phyloP scores from a whole-genome alignment of 2,329 filamentous ascomycete species.

The Pezicula carpinea region DNA sequence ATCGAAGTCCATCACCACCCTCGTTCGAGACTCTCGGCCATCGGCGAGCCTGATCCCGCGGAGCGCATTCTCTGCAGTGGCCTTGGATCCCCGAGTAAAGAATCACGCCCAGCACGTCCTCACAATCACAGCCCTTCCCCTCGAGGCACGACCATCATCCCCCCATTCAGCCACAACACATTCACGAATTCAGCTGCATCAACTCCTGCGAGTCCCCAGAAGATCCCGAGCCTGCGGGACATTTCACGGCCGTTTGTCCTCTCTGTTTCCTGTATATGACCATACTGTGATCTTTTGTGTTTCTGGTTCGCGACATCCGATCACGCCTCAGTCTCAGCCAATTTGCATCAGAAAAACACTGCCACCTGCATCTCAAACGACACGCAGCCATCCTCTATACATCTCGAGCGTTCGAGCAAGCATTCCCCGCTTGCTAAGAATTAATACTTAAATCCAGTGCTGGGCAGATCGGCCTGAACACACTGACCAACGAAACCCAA shows the following conservation, averaged over 20 bases:
- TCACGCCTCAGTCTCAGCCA: slow-evolving; percentile 9
- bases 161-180: neutral
- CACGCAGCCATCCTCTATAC: slow-evolving; percentile 5
- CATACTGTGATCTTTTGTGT: slow-evolving; percentile 9
- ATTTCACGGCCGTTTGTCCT: slow-evolving; percentile 13
- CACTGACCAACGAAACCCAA: slow-evolving; percentile 7
- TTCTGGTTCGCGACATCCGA: slow-evolving; percentile 20
- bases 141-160: neutral
- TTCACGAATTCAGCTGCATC: slow-evolving; percentile 6
- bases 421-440: slow-evolving; percentile 8
- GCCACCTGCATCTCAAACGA: slow-evolving; percentile 9
- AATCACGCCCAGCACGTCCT: too few relatives aligned
- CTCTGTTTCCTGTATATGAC: slow-evolving; percentile 12
- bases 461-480: slow-evolving; percentile 13
- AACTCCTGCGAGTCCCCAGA: slow-evolving; percentile 10
- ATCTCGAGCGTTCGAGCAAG: slow-evolving; percentile 14
- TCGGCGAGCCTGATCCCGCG: too few relatives aligned
- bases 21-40: too few relatives aligned
- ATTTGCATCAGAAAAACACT: slow-evolving; percentile 12
- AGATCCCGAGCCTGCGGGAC: slow-evolving; percentile 10
- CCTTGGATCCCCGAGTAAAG: too few relatives aligned
- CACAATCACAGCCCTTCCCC: neutral
- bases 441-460: slow-evolving; percentile 8
- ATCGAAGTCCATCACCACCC: too few relatives aligned
- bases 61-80: too few relatives aligned